Evolutionary conservation across 2,329 filamentous ascomycete species (phyloP).

Genomic region (Magnaporthales sp.): DNA sequence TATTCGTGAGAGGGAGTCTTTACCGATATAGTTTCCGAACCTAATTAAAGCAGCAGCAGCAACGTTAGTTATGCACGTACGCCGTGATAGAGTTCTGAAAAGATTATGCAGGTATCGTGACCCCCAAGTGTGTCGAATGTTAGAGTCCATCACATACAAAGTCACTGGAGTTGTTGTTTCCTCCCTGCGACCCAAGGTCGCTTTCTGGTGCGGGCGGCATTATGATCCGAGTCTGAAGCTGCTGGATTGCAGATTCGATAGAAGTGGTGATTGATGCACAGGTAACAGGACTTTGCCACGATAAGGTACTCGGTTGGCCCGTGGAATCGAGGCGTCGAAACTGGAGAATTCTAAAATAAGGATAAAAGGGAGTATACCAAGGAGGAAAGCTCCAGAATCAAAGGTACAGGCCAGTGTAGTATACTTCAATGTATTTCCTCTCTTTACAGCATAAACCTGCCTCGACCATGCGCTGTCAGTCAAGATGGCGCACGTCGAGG

Average conservation of each 20-base stretch:
- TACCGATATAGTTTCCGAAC: not conserved
- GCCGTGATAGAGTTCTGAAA: not conserved
- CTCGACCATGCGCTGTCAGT: not conserved
- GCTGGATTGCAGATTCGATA: not conserved
- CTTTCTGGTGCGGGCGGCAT: conserved; percentile 21
- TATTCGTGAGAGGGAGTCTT: conserved; percentile 5
- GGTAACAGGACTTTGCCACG: not conserved
- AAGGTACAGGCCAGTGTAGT: not conserved
- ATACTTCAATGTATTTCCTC: not conserved
- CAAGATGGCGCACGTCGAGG: not conserved
- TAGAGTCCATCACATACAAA: conserved; percentile 56
- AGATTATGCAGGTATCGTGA: conserved; percentile 19
- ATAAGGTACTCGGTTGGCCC: not conserved
- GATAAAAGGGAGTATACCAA: too few relatives aligned
- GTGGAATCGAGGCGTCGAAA: not conserved
- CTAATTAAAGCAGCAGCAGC: not conserved
- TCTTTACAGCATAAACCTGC: not conserved
- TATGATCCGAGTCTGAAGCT: not conserved
- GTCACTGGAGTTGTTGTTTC: conserved; percentile 80
- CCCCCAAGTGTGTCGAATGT: not conserved
- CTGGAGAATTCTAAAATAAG: not conserved
- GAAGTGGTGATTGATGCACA: not conserved
- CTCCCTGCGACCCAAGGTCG: conserved; percentile 28
- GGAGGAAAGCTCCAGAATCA: not conserved
- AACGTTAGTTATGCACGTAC: not conserved